A percentile compares a stretch with the other conserved stretches of the same genome.
Conservation (phyloP, 495 filamentous ascomycete genomes). For the Hypoxylon lenormandii region DNA sequence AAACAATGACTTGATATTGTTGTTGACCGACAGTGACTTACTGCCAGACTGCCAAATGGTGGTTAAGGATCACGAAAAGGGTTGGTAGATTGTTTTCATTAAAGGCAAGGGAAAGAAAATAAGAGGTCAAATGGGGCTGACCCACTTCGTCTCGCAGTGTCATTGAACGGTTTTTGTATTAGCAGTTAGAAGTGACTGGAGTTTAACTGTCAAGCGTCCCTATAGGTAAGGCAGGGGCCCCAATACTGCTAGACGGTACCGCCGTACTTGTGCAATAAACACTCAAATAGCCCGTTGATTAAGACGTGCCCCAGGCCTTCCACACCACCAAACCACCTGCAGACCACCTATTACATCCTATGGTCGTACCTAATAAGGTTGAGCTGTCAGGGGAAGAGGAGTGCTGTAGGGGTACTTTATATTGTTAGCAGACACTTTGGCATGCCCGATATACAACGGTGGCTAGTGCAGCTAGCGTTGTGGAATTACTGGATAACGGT, state of each 20-base stretch:
- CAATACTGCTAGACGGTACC: too few species aligned
- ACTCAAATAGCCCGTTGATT: background rate
- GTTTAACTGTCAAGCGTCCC: slow-evolving; percentile 12
- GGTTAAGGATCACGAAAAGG: slow-evolving; percentile 36
- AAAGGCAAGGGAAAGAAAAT: slow-evolving; percentile 48
- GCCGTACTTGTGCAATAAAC: background rate
- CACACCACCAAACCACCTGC: too few species aligned
- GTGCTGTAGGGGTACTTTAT: background rate
- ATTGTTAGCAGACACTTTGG: too few species aligned
- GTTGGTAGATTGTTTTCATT: slow-evolving; percentile 48
- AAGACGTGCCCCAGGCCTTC: slow-evolving; percentile 1
- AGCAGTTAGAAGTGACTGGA: slow-evolving; percentile 17
- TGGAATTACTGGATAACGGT: too few species aligned
- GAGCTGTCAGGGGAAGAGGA: background rate
- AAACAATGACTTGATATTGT: slow-evolving; percentile 31
- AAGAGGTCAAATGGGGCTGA: slow-evolving; percentile 49
- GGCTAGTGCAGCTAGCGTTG: too few species aligned
- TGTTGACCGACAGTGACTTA: slow-evolving; percentile 43
- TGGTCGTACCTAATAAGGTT: background rate
- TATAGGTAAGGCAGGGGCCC: too few species aligned
- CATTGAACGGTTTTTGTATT: slow-evolving; percentile 13
- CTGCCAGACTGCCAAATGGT: slow-evolving; percentile 32
- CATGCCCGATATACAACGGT: too few species aligned
- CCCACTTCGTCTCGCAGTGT: slow-evolving; percentile 41
- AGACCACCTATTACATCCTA: background rate